phyloP scores from a whole-genome alignment of 306 rosid species.

The Dalbergia oliveri region DNA sequence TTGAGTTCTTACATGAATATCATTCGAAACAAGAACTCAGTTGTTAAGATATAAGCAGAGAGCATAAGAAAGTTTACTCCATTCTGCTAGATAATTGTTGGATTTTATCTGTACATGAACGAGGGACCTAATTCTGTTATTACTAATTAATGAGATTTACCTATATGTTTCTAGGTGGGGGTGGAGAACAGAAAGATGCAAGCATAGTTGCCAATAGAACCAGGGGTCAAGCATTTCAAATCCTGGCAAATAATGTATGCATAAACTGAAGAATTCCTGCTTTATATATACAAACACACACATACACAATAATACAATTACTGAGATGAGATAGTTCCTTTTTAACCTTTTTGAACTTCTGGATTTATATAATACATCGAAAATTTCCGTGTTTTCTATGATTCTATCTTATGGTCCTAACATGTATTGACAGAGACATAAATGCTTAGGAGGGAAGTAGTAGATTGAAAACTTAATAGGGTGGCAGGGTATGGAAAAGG shows the following conservation, averaged over 20 bases:
- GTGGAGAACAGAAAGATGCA: slow-evolving; percentile 66
- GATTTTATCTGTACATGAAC: slow-evolving; percentile 16
- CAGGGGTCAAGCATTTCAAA: slow-evolving; percentile 69
- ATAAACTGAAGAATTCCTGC: slow-evolving; percentile 52
- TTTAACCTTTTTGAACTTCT: slow-evolving; percentile 5
- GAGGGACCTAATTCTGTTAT: slow-evolving; percentile 36
- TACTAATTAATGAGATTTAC: slow-evolving; percentile 38
- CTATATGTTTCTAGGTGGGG: slow-evolving; percentile 70
- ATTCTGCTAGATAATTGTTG: slow-evolving; percentile 1
- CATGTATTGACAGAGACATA: neutral
- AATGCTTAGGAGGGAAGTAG: neutral
- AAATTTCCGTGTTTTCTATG: slow-evolving; percentile 26
- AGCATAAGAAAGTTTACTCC: slow-evolving; percentile 9
- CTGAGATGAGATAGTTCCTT: slow-evolving; percentile 22
- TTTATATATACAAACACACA: neutral
- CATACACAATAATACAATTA: neutral
- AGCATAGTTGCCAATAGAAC: slow-evolving; percentile 58
- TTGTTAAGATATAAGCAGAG: neutral
- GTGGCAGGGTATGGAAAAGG: slow-evolving; percentile 16
- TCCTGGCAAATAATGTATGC: slow-evolving; percentile 83
- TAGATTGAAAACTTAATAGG: slow-evolving; percentile 24
- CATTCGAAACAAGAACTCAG: neutral
- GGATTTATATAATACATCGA: neutral
- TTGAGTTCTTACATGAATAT: neutral
- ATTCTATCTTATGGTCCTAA: slow-evolving; percentile 8